Evolutionary conservation across 805 yeast genomes (phyloP).

Genomic region (Sporopachydermia quercuum): DNA sequence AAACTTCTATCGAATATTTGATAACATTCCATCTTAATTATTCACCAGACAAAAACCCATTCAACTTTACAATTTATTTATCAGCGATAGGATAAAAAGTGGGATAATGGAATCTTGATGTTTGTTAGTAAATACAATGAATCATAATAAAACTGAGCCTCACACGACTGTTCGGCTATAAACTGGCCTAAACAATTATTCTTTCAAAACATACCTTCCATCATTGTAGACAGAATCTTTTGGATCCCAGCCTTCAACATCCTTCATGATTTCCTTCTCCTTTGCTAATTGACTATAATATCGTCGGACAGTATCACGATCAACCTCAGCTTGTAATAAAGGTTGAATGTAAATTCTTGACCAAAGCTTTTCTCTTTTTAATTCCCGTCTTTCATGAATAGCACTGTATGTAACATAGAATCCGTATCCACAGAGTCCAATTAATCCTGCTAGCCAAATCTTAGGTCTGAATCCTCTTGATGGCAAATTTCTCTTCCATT

Average conservation of each 20-base stretch:
- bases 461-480: slow-evolving; percentile 73
- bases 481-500: slow-evolving; percentile 81
- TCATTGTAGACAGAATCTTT: slow-evolving; percentile 31
- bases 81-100: too few relatives aligned
- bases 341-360: slow-evolving; percentile 62
- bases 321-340: slow-evolving; percentile 66
- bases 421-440: slow-evolving; percentile 55
- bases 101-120: too few relatives aligned
- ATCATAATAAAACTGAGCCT: too few relatives aligned
- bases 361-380: slow-evolving; percentile 65
- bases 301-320: slow-evolving; percentile 64
- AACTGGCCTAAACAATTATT: too few relatives aligned
- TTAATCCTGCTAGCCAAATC: slow-evolving; percentile 49
- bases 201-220: slow-evolving; percentile 18
- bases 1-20: too few relatives aligned
- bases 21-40: too few relatives aligned
- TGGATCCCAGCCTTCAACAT: slow-evolving; percentile 48
- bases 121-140: too few relatives aligned
- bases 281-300: slow-evolving; percentile 47
- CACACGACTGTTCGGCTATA: too few relatives aligned
- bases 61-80: too few relatives aligned
- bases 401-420: slow-evolving; percentile 52
- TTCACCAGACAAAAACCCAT: too few relatives aligned
- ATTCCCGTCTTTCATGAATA: slow-evolving; percentile 58
- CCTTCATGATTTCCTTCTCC: slow-evolving; percentile 54